phyloP scores from a whole-genome alignment of 768 basidiomycete genomes.

The Serendipita sp. region DNA sequence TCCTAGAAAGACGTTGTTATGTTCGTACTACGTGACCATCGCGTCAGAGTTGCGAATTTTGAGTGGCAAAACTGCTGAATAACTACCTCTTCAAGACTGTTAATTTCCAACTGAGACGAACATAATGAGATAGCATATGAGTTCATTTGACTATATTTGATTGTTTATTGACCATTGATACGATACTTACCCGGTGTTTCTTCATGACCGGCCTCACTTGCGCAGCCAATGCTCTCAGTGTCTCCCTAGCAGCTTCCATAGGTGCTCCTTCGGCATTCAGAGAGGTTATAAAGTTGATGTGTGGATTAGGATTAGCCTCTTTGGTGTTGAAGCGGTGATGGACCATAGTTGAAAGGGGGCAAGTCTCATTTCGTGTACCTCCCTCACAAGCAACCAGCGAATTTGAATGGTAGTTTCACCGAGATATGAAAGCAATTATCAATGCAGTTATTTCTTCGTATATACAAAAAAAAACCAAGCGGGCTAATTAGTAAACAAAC shows the following conservation, averaged over 20 bases:
- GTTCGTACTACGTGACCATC: conserved; percentile 41
- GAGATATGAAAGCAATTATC: too few relatives aligned
- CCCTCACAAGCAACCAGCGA: too few relatives aligned
- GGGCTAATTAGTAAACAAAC: too few relatives aligned
- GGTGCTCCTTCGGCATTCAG: conserved; percentile 28
- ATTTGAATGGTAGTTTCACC: too few relatives aligned
- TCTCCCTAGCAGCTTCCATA: conserved; percentile 47
- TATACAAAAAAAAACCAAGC: too few relatives aligned
- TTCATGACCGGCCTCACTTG: conserved; percentile 79
- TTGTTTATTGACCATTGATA: neutral
- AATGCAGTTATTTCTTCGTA: too few relatives aligned
- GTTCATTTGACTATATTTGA: neutral
- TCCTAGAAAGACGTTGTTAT: conserved; percentile 62
- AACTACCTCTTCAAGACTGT: conserved; percentile 65
- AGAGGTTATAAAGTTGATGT: conserved; percentile 59
- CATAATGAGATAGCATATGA: neutral
- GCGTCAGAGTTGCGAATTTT: neutral
- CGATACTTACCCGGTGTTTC: conserved; percentile 33
- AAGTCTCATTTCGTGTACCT: too few relatives aligned
- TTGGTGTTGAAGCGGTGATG: conserved; percentile 53
- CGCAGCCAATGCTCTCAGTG: conserved; percentile 63
- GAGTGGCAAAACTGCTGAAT: neutral
- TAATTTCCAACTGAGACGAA: conserved; percentile 33
- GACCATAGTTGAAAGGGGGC: conserved; percentile 35
- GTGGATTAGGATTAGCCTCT: conserved; percentile 56